phyloP scores from a whole-genome alignment of 805 yeast species.

The Yarrowia sp. region DNA sequence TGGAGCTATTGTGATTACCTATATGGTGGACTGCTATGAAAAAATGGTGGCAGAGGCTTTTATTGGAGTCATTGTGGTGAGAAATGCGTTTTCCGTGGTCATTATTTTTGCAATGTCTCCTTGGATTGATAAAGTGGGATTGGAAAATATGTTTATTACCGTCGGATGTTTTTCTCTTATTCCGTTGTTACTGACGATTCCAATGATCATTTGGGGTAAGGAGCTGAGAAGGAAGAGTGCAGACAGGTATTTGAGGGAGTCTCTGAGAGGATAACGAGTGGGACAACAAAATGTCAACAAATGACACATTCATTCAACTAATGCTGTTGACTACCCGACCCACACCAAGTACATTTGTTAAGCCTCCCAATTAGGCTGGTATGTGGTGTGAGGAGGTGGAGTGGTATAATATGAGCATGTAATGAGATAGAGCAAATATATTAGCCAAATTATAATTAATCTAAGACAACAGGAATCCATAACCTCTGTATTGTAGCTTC shows the following conservation, averaged over 20 bases:
- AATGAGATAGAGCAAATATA: too few species aligned
- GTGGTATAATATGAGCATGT: too few species aligned
- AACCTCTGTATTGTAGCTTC: too few species aligned
- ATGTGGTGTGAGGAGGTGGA: too few species aligned
- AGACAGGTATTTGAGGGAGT: neutral
- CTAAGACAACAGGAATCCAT: too few species aligned
- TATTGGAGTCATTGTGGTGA: slow-evolving; percentile 55
- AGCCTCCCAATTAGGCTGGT: too few species aligned
- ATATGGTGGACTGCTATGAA: slow-evolving; percentile 1
- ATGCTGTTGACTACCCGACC: too few species aligned
- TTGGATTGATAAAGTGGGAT: neutral
- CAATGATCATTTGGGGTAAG: slow-evolving; percentile 5
- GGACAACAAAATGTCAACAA: too few species aligned
- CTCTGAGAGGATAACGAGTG: neutral
- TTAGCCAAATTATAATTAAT: too few species aligned
- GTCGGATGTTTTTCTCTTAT: neutral
- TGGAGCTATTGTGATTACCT: neutral
- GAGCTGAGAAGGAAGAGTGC: neutral
- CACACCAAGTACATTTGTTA: too few species aligned
- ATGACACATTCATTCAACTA: too few species aligned
- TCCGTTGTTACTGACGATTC: neutral
- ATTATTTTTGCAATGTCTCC: neutral
- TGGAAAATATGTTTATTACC: neutral
- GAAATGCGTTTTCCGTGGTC: slow-evolving; percentile 48
- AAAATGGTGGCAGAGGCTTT: slow-evolving; percentile 43